Evolutionary conservation across 805 yeast species (phyloP), one percentile per base, ranked within the genome.

Genomic region (Metschnikowia lunata): DNA sequence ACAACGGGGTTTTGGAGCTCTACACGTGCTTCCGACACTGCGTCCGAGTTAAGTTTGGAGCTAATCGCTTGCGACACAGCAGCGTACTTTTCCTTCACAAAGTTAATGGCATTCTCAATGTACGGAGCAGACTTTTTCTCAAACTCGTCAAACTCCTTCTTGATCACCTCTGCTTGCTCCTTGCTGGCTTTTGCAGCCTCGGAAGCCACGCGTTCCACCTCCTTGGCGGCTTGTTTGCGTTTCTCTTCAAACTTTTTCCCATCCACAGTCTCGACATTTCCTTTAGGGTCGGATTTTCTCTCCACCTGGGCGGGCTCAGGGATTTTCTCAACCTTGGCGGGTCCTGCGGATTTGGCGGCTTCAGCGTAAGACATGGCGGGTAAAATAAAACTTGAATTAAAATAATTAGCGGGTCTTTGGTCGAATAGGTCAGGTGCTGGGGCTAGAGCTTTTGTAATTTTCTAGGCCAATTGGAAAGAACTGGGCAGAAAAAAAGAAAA

Each of bases 1-100:
- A 82, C 83, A 4, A 76, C 83, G 0, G 87, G 87, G 66, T 82
- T 80, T 55, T 79, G 71, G 50, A 81, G 67, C 59, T 80, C 85
- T 26, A 47, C 46, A 30, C 42, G 47, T 14, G 65, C 56, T 33
- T 48, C 51, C 13, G 52, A 41, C 7, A 55, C 54, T 10, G 48
- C 44, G 28, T 44, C 45, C 7, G 55, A 35, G 39, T 55, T 41
- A 30, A 50, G 14, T 14, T 40, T 42, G 23, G 55, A 40, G 15
- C 42, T 30, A 29, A 53, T 51, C 30, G 45, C 50, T 11, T 50
- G 42, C 15, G 53, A 46, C 13, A 49, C 39, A 15, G 46, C 43
- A 30, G 55, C 53, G 36, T 48, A 55, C 39, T 53, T 48, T 47
- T 60, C 59, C 53, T 51, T 49, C 34, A 57, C 47, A 29, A 40